Evolutionary conservation across 1,284 basidiomycete genomes (phyloP).

Genomic region (Austroboletus novae-zelandiae): DNA sequence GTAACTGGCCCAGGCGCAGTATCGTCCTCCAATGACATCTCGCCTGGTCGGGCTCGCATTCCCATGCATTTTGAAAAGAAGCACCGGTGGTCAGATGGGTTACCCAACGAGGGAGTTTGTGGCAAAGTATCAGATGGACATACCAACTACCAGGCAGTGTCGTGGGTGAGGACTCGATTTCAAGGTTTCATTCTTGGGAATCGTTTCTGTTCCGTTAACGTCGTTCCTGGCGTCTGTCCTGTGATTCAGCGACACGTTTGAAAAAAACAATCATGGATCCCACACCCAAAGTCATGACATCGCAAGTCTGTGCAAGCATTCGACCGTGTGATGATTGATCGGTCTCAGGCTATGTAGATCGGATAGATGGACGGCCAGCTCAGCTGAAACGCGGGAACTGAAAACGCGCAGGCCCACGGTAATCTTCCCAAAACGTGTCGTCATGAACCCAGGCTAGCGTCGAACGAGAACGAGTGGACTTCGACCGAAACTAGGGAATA

Average conservation of each 20-base stretch:
- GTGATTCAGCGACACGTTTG: conserved; percentile 6
- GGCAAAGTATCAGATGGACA: conserved; percentile 13
- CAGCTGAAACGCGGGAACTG: neutral
- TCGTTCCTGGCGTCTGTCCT: conserved; percentile 1
- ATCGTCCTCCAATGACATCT: conserved; percentile 6
- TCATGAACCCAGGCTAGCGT: neutral
- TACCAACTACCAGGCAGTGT: conserved; percentile 5
- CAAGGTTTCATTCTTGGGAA: conserved; percentile 9
- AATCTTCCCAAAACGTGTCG: conserved; percentile 1
- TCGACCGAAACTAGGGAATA: conserved; percentile 5
- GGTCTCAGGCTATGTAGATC: neutral
- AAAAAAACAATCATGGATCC: neutral
- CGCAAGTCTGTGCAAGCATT: neutral
- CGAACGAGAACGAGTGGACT: neutral
- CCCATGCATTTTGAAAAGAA: conserved; percentile 17
- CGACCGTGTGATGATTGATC: neutral
- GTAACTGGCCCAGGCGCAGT: conserved; percentile 3
- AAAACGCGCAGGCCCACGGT: neutral
- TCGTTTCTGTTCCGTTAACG: conserved; percentile 7
- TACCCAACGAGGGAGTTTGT: neutral
- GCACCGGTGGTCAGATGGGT: neutral
- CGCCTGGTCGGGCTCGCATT: conserved; percentile 15
- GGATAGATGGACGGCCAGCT: neutral
- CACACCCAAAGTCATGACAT: conserved; percentile 2
- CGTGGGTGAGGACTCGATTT: conserved; percentile 12